These are phyloP conservation scores for Bipolaris bicolor DNA, from an alignment of 2,329 filamentous ascomycete species.

Conservation along the genomic window DNA sequence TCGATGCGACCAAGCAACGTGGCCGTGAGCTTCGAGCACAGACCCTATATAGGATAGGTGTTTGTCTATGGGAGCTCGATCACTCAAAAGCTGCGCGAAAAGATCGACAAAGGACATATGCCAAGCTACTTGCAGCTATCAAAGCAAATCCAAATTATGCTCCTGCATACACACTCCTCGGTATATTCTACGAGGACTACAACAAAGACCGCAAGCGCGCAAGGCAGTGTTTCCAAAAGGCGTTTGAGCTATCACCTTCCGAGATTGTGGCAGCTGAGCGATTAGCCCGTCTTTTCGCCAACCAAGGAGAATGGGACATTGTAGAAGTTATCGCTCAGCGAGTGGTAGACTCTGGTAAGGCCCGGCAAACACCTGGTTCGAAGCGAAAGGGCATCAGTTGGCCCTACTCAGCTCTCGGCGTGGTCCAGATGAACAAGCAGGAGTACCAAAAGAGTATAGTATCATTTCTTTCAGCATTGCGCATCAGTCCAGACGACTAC, in stretches of 20 bases:
- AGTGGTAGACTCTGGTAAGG: constrained; percentile 92
- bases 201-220: constrained; percentile 84
- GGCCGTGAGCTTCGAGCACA: constrained; percentile 78
- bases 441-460: constrained; percentile 88
- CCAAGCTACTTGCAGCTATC: constrained; percentile 80
- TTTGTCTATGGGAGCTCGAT: constrained; percentile 86
- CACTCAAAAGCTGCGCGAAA: constrained; percentile 75
- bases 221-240: constrained; percentile 93
- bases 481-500: constrained; percentile 84
- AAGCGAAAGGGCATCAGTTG: constrained; percentile 93
- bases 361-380: constrained; percentile 86
- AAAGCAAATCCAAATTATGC: constrained; percentile 88
- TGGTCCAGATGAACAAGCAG: constrained; percentile 92
- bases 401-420: constrained; percentile 92
- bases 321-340: constrained; percentile 91
- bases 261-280: constrained; percentile 88
- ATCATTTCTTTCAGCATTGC: constrained; percentile 87
- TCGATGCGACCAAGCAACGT: constrained; percentile 67
- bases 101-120: constrained; percentile 80
- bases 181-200: constrained; percentile 90
- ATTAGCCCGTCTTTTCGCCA: constrained; percentile 83
- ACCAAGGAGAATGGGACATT: constrained; percentile 92
- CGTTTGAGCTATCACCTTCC: constrained; percentile 86
- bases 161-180: constrained; percentile 88
- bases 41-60: constrained; percentile 83